Conservation (phyloP, 805 yeast genomes). For the Tetrapisispora pingtungensis region DNA sequence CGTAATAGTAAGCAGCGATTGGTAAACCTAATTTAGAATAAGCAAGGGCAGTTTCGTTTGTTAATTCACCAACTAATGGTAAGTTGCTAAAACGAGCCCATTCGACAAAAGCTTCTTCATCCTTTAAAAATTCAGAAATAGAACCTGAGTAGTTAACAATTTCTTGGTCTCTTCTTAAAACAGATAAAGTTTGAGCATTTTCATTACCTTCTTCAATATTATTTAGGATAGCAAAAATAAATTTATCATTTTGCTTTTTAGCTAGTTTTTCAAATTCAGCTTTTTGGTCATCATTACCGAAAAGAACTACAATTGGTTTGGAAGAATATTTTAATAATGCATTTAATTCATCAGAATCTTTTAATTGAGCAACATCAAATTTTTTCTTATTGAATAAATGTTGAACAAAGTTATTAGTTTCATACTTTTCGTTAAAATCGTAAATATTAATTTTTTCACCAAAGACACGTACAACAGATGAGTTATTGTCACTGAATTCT, state of each 20-base stretch:
- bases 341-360: constrained; percentile 39
- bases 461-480: constrained; percentile 74
- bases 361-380: constrained; percentile 59
- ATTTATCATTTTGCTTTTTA: constrained; percentile 48
- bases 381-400: constrained; percentile 73
- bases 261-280: constrained; percentile 56
- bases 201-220: constrained; percentile 16
- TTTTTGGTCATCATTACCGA: constrained; percentile 35
- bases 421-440: constrained; percentile 64
- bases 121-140: constrained; percentile 6
- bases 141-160: constrained; percentile 22
- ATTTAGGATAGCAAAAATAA: constrained; percentile 42
- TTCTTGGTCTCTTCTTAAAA: constrained; percentile 13
- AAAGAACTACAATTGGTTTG: constrained; percentile 49
- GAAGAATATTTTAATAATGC: constrained; percentile 32
- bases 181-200: constrained; percentile 9
- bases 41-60: constrained; percentile 64
- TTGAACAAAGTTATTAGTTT: constrained; percentile 64
- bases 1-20: constrained; percentile 80
- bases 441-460: constrained; percentile 37
- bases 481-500: constrained; percentile 60
- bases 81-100: constrained; percentile 22
- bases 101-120: constrained; percentile 39
- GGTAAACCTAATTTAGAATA: constrained; percentile 71
- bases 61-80: constrained; percentile 45